Conservation (phyloP, 306 rosid species). For the Potentilla sterilis region DNA sequence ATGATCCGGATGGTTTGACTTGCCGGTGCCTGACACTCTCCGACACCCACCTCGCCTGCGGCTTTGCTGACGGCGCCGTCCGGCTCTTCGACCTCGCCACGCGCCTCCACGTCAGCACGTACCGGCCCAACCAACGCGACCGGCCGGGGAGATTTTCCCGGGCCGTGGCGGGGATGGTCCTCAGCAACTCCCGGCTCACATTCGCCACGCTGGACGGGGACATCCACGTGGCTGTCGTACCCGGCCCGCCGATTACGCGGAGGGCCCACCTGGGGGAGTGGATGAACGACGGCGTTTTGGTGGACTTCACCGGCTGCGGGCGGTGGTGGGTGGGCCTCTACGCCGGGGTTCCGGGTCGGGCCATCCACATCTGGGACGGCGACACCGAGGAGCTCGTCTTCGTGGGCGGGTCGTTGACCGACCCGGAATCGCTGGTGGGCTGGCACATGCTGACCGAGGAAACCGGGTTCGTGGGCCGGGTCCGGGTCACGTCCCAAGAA, state of each 20-base stretch:
- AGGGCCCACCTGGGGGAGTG: conserved; percentile 42
- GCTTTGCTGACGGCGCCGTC: conserved; percentile 75
- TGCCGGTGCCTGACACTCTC: conserved; percentile 82
- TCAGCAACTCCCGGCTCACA: conserved; percentile 9
- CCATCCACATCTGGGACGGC: conserved; percentile 73
- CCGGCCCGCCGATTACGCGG: neutral
- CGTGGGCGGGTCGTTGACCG: conserved; percentile 62
- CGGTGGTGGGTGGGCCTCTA: conserved; percentile 80
- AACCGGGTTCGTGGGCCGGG: conserved; percentile 53
- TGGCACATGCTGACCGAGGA: conserved; percentile 78
- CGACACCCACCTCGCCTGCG: conserved; percentile 65
- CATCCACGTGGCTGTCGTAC: conserved; percentile 40
- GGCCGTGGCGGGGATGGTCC: conserved; percentile 62
- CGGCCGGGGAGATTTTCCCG: conserved; percentile 56
- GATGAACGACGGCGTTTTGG: conserved; percentile 57
- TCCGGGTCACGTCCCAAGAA: conserved; percentile 47
- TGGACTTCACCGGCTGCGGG: conserved; percentile 57
- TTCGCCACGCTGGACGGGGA: conserved; percentile 71
- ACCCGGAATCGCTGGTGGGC: conserved; percentile 62
- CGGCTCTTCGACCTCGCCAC: conserved; percentile 59
- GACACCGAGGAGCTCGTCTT: conserved; percentile 35
- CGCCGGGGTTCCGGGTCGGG: conserved; percentile 63
- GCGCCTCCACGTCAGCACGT: conserved; percentile 47
- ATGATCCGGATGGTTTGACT: conserved; percentile 28
- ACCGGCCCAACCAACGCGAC: conserved; percentile 34